Evolutionary conservation across 108 stramenopile genomes (phyloP).

Genomic region (Bacterosira constricta): DNA sequence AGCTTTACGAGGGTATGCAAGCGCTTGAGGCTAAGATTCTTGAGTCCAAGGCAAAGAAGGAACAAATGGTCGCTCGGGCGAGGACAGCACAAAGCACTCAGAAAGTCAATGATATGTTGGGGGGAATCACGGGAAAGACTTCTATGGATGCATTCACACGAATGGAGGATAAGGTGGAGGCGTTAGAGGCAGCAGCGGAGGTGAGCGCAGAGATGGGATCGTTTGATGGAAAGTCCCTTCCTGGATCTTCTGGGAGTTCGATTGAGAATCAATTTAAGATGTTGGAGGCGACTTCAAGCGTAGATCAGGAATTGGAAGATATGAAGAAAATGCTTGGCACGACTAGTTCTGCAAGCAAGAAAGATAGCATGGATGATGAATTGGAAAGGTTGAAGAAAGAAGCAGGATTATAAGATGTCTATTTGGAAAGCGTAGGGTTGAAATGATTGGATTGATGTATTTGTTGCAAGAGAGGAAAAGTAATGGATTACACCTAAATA

Average conservation of each 20-base stretch:
- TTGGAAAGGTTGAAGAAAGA: slow-evolving; percentile 83
- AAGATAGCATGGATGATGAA: slow-evolving; percentile 80
- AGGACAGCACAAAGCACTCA: slow-evolving; percentile 93
- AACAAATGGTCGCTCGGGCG: slow-evolving; percentile 94
- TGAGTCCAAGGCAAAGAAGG: slow-evolving; percentile 94
- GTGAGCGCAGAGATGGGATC: slow-evolving; percentile 92
- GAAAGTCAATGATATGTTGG: slow-evolving; percentile 97
- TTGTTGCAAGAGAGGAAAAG: not conserved
- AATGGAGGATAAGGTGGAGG: slow-evolving; percentile 98
- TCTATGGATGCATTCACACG: slow-evolving; percentile 94
- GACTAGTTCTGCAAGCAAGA: slow-evolving; percentile 34
- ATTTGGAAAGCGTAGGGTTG: no score
- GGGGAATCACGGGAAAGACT: slow-evolving; percentile 84
- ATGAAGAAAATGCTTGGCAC: slow-evolving; percentile 79
- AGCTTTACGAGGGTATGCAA: slow-evolving; percentile 94
- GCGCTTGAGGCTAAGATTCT: slow-evolving; percentile 90
- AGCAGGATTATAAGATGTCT: slow-evolving; percentile 52
- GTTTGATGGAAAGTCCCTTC: slow-evolving; percentile 50
- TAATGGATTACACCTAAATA: not conserved
- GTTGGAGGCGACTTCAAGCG: slow-evolving; percentile 75
- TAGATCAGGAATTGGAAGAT: slow-evolving; percentile 90
- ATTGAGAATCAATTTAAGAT: slow-evolving; percentile 89
- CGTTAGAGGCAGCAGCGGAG: slow-evolving; percentile 91
- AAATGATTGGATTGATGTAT: no score
- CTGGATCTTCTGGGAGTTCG: slow-evolving; percentile 67